Evolutionary conservation across 129 eudicot species (phyloP).

Genomic region (Pittosporum tobira): DNA sequence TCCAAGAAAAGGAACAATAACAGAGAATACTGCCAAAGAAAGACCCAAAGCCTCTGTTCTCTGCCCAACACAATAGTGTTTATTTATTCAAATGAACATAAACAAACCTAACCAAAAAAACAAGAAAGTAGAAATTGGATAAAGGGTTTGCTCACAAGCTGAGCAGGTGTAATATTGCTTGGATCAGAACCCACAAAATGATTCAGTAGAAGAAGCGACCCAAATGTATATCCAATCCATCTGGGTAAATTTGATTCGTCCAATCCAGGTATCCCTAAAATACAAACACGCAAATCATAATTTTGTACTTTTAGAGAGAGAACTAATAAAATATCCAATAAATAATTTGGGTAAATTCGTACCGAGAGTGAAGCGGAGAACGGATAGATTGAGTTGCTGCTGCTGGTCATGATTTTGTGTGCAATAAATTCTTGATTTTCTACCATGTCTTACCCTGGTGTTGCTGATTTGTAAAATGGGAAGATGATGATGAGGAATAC

Average conservation of each 20-base stretch:
- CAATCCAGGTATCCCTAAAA: constrained; percentile 68
- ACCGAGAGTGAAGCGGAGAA: constrained; percentile 90
- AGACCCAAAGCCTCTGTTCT: constrained; percentile 74
- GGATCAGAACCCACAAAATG: constrained; percentile 63
- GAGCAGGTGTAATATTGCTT: constrained; percentile 45
- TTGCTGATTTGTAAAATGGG: not conserved
- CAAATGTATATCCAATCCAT: constrained; percentile 82
- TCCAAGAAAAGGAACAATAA: constrained; percentile 65
- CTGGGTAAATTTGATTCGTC: constrained; percentile 93
- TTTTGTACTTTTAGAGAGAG: not conserved
- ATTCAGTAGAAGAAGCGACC: constrained; percentile 53
- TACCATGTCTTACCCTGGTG: constrained; percentile 3
- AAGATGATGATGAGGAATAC: not conserved
- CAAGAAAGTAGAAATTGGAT: not conserved
- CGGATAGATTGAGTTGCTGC: constrained; percentile 76
- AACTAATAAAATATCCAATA: not conserved
- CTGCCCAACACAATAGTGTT: constrained; percentile 31
- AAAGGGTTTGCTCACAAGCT: constrained; percentile 48
- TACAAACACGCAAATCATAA: not conserved
- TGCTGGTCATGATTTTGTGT: constrained; percentile 25
- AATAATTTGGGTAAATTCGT: not conserved
- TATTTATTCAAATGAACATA: no score
- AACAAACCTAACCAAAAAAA: not conserved
- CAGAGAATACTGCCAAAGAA: constrained; percentile 73
- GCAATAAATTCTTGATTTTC: constrained; percentile 28